Evolutionary conservation across 2,329 filamentous ascomycete species (phyloP), one percentile per base, ranked within the genome.

Genomic region (Aurifilum marmelostoma): DNA sequence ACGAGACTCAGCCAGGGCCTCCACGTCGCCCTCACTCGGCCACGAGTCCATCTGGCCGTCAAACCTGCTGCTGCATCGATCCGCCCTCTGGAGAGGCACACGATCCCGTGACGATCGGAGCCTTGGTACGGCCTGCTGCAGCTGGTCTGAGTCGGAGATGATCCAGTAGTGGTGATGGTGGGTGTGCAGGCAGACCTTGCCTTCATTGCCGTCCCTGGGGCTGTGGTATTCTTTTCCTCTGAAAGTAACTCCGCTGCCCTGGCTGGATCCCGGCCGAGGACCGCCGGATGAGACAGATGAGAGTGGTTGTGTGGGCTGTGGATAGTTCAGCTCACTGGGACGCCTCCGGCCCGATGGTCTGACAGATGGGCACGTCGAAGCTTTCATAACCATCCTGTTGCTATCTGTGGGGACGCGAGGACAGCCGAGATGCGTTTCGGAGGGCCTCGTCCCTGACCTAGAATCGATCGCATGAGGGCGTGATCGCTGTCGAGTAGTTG

Each of bases 111-210:
- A 71, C 16, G 67, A 71, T 21, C 69, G 54, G 32, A 67, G 67
- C 18, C 56, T 56, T 29, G 62, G 54, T 21, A 64, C 32, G 37
- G 50, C 41, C 16, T 67, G 47, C 63, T 66, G 39, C 47, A 70
- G 67, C 41, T 50, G 43, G 37, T 52, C 29, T 3, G 68, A 56
- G 34, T 64, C 66, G 16, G 70, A 68, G 12, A 65, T 64, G 32
- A 71, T 71, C 87, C 87, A 88, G 80, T 88, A 89, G 79, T 89
- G 87, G 76, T 89, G 87, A 73, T 89, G 86, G 73, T 89, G 87
- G 72, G 83, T 87, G 75, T 89, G 87, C 69, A 87, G 73, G 73
- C 86, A 87, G 72, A 85, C 41, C 41, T 69, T 67, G 24, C 58
- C 66, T 12, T 64, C 63, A 6, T 11, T 5, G 0, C 29, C 43